A percentile compares a stretch with the other conserved stretches of the same genome.
These are phyloP conservation scores for Lentinula edodes DNA, from an alignment of 768 basidiomycete species.

Conservation along the genomic window DNA sequence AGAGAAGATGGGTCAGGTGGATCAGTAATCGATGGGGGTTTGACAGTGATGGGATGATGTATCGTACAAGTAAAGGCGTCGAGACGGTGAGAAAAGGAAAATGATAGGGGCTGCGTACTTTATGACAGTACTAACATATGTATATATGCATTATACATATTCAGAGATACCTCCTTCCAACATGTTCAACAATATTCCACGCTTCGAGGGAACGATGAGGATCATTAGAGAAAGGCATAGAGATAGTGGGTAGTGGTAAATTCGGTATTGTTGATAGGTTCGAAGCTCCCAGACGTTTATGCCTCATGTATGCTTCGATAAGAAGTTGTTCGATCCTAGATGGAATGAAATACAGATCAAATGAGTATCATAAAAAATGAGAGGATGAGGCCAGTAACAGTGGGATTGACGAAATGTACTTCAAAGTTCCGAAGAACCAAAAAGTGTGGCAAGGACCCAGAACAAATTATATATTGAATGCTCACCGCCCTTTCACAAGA, in stretches of 20 bases:
- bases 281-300: background rate
- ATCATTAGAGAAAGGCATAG: background rate
- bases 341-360: too few relatives aligned
- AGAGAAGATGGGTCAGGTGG: too few relatives aligned
- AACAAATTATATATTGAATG: background rate
- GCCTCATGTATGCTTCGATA: background rate
- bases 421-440: background rate
- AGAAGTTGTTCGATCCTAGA: conserved; percentile 3
- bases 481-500: conserved; percentile 52
- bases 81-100: too few relatives aligned
- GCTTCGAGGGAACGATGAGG: background rate
- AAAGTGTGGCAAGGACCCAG: background rate
- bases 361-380: too few relatives aligned
- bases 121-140: too few relatives aligned
- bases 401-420: too few relatives aligned
- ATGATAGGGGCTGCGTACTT: too few relatives aligned
- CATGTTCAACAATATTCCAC: conserved; percentile 2
- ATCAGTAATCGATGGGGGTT: too few relatives aligned
- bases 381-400: too few relatives aligned
- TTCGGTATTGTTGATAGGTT: background rate
- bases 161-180: background rate
- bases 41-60: too few relatives aligned
- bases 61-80: too few relatives aligned
- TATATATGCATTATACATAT: background rate
- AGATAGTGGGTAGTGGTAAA: too few relatives aligned